Evolutionary conservation across 768 basidiomycete genomes (phyloP), one percentile per base, ranked within the genome.

Genomic region (Austroboletus eburneus): DNA sequence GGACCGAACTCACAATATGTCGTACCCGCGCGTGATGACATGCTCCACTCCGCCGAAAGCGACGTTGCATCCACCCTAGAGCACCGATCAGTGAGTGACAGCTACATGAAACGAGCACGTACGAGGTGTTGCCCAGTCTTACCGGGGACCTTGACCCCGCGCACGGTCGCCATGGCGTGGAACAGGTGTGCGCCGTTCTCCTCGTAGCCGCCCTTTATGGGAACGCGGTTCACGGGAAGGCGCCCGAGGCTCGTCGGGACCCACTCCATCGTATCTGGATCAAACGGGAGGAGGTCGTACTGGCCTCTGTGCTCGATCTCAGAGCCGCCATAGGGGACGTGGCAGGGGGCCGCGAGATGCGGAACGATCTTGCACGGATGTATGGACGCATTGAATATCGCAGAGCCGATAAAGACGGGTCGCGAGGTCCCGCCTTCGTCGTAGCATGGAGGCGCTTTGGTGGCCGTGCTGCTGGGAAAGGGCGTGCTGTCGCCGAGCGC

Each of bases 281-380:
- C 75, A 61, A 87, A 84, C 3, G 88, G 86, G 0, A 92, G 74
- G 29, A 92, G 66, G 61, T 91, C 87, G 53, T 76, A 91, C 16
- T 87, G 73, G 1, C 86, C 87, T 8, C 68, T 46, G 52, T 91
- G 87, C 24, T 62, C 69, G 33, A 72, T 46, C 66, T 89, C 87
- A 5, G 50, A 55, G 5, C 85, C 84, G 13, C 77, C 85, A 54
- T 77, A 87, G 3, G 87, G 72, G 2, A 89, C 81, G 20, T 67
- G 74, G 59, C 64, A 78, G 49, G 64, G 70, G 53, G 52, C 75
- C 58, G n/a, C 57, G n/a, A 86, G 76, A 52, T 73, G 63, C 9
- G 82, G 79, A 1, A 71, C 79, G 55, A 91, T 78, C 71, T 91
- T 92, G 77, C 89, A 91, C 4, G 89, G 89, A 49, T 91, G 88